phyloP scores from a whole-genome alignment of 495 filamentous ascomycete genomes.

The Hypoxylon fuscum region DNA sequence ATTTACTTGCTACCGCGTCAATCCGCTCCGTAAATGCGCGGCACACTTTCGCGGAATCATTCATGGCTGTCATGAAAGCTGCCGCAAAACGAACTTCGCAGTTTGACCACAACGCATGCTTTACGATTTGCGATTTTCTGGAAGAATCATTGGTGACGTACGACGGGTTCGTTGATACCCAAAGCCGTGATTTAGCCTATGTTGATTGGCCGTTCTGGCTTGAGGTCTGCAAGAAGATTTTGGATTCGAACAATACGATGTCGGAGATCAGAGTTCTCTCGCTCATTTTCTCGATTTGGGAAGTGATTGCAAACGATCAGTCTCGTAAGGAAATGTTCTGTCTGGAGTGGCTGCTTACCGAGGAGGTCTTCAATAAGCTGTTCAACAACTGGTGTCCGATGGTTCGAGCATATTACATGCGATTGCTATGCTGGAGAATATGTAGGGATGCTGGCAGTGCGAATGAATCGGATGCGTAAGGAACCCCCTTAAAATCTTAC shows the following conservation, averaged over 20 bases:
- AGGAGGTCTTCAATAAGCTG: conserved; percentile 79
- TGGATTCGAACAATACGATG: conserved; percentile 89
- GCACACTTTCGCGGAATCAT: conserved; percentile 80
- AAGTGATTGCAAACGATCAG: conserved; percentile 71
- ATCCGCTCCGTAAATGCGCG: conserved; percentile 55
- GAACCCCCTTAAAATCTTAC: neutral
- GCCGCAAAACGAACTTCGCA: conserved; percentile 78
- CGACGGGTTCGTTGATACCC: conserved; percentile 45
- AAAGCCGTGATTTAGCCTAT: conserved; percentile 46
- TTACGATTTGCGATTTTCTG: conserved; percentile 89
- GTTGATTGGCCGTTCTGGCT: conserved; percentile 93
- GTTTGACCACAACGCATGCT: conserved; percentile 90
- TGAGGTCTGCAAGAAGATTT: conserved; percentile 81
- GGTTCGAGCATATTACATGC: conserved; percentile 96
- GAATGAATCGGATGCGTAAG: conserved; percentile 75
- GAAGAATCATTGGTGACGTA: conserved; percentile 71
- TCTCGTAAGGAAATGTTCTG: conserved; percentile 77
- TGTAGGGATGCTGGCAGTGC: conserved; percentile 78
- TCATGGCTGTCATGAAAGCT: conserved; percentile 76
- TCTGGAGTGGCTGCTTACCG: conserved; percentile 80
- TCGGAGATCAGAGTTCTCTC: conserved; percentile 90
- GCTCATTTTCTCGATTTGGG: conserved; percentile 86
- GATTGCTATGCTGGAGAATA: conserved; percentile 90
- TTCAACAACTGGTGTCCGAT: conserved; percentile 99
- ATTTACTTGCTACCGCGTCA: conserved; percentile 72